Evolutionary conservation across 2,329 filamentous ascomycete species (phyloP), one percentile per base, ranked within the genome.

Genomic region (Colletotrichum neosansevieriae): DNA sequence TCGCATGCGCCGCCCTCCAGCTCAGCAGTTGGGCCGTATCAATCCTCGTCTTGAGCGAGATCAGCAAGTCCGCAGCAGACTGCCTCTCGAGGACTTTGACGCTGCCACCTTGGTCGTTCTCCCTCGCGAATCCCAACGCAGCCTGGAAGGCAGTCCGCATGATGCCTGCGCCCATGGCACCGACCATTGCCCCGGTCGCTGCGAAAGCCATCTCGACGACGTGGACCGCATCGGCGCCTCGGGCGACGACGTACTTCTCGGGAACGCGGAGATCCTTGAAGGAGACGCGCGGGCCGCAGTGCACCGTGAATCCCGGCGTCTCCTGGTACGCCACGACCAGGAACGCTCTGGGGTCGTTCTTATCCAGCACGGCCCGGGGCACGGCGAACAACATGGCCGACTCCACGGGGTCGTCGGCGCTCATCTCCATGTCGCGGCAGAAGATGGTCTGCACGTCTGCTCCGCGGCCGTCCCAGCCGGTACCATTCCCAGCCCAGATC

Each of bases 401-500:
- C 6, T 72, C 70, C 15, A 61, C 62, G 0, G 77, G 77, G 36
- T 79, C 74, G 17, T 13, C 21, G 6, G 34, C 40, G 12, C 63
- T 61, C 4, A 71, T 63, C 1, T 74, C 75, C 9, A 74, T 67
- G 47, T 82, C 76, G 12, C 85, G 82, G 73, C 84, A 87, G 4
- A 86, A 82, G 6, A 88, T 79, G 69, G 84, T 87, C 61, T 82
- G 79, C 2, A 88, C 75, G 47, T 87, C 84, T 1, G 84, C 83
- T 10, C 86, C 85, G 59, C 77, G 76, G 45, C 80, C 79, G 66
- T 88, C 85, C 85, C 84, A 88, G 13, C 86, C 85, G 0, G 79
- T 81, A 58, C 78, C 80, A 72, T 87, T 88, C 1, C 85, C 86
- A 11, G 85, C 83, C 85, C 86, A 88, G 44, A 86, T 76, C 81